A percentile compares a stretch with the other conserved stretches of the same genome.
Evolutionary conservation across 2,329 filamentous ascomycete genomes (phyloP).

Genomic region (Diplodia corticola): DNA sequence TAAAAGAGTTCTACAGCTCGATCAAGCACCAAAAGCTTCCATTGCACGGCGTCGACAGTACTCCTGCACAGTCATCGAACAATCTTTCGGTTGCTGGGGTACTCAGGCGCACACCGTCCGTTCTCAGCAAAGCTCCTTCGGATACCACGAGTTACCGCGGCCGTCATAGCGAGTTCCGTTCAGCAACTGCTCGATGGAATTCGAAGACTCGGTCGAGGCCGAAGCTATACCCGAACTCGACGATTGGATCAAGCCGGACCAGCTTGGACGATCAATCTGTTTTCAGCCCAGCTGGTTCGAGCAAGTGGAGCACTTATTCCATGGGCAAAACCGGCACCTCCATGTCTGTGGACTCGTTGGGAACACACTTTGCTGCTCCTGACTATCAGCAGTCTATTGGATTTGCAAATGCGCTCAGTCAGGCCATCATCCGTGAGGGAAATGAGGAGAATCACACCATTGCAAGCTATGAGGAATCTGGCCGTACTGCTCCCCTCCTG

Average conservation of each 20-base stretch:
- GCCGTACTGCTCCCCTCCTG: constrained; percentile 65
- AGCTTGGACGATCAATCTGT: constrained; percentile 91
- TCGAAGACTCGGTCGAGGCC: constrained; percentile 84
- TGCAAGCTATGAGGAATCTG: constrained; percentile 57
- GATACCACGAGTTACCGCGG: constrained; percentile 74
- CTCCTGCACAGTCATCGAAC: constrained; percentile 45
- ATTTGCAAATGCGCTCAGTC: constrained; percentile 93
- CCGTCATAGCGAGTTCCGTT: constrained; percentile 65
- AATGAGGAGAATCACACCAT: constrained; percentile 70
- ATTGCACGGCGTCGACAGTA: constrained; percentile 67
- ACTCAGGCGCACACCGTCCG: constrained; percentile 83
- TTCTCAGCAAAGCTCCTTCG: constrained; percentile 89
- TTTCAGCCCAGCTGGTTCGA: constrained; percentile 90
- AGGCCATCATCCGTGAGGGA: constrained; percentile 94
- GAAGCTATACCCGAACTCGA: constrained; percentile 72
- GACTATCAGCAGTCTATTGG: constrained; percentile 97
- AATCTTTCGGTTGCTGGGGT: constrained; percentile 70
- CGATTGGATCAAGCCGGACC: constrained; percentile 85
- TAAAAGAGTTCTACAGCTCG: constrained; percentile 88
- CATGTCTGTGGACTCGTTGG: constrained; percentile 88
- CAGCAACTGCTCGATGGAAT: constrained; percentile 70
- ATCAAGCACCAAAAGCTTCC: constrained; percentile 87
- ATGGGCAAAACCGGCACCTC: constrained; percentile 87
- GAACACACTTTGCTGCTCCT: constrained; percentile 69
- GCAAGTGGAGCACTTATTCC: constrained; percentile 93